phyloP scores from a whole-genome alignment of 495 filamentous ascomycete species.

The Xylaria castorea region DNA sequence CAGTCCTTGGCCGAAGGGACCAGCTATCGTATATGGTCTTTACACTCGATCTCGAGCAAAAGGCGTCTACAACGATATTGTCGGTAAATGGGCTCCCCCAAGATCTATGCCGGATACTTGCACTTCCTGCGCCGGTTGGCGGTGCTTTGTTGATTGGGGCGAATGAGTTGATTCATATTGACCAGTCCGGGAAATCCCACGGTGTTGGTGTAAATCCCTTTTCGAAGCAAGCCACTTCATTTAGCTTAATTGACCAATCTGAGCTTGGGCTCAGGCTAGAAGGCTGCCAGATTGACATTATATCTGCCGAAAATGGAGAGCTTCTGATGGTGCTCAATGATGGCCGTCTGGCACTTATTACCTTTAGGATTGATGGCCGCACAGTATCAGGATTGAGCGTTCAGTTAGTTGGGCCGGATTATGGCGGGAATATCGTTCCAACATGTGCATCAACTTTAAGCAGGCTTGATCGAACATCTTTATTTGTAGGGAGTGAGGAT shows the following conservation, averaged over 20 bases:
- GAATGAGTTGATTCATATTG: slow-evolving; percentile 93
- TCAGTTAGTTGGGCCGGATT: slow-evolving; percentile 62
- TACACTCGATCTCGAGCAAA: slow-evolving; percentile 91
- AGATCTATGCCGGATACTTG: slow-evolving; percentile 84
- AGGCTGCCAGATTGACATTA: slow-evolving; percentile 76
- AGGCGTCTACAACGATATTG: slow-evolving; percentile 89
- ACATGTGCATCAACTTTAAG: slow-evolving; percentile 72
- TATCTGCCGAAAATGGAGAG: slow-evolving; percentile 77
- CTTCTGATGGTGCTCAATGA: slow-evolving; percentile 81
- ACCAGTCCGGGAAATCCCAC: slow-evolving; percentile 92
- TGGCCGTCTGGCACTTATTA: slow-evolving; percentile 76
- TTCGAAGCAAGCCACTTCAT: slow-evolving; percentile 77
- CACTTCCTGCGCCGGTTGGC: slow-evolving; percentile 84
- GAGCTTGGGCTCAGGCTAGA: slow-evolving; percentile 82
- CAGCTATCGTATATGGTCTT: slow-evolving; percentile 89
- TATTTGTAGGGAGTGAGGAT: slow-evolving; percentile 87
- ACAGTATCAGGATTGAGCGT: slow-evolving; percentile 86
- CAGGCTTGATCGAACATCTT: slow-evolving; percentile 67
- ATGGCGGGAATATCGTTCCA: slow-evolving; percentile 66
- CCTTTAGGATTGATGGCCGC: slow-evolving; percentile 88
- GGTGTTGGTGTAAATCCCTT: slow-evolving; percentile 95
- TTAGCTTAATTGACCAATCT: slow-evolving; percentile 82
- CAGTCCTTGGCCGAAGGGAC: slow-evolving; percentile 82
- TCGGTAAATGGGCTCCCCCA: slow-evolving; percentile 86
- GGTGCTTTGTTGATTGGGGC: slow-evolving; percentile 84